phyloP scores from a whole-genome alignment of 2,329 filamentous ascomycete genomes.

The Scedosporium dehoogii region DNA sequence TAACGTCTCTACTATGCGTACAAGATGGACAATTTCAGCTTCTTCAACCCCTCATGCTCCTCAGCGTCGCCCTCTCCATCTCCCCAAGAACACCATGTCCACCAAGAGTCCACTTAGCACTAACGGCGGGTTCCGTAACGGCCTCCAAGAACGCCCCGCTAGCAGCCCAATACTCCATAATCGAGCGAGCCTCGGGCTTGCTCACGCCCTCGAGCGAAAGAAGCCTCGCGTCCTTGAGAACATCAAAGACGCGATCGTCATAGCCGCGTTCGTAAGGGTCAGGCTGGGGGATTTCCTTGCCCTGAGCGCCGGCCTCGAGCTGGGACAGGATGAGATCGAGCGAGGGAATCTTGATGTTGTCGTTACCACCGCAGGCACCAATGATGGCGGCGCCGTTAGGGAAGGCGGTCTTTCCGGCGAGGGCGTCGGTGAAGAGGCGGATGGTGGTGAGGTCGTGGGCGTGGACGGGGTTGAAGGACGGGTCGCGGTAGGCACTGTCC shows the following conservation, averaged over 20 bases:
- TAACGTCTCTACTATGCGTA: not conserved
- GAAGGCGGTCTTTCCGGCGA: constrained; percentile 48
- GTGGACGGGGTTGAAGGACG: constrained; percentile 67
- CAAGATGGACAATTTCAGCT: not conserved
- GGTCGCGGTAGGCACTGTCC: constrained; percentile 62
- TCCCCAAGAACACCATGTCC: constrained; percentile 78
- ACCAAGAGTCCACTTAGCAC: constrained; percentile 74
- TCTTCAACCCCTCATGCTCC: constrained; percentile 35
- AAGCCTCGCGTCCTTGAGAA: constrained; percentile 38
- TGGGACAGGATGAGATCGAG: constrained; percentile 59
- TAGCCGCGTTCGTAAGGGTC: constrained; percentile 48
- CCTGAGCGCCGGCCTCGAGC: constrained; percentile 33
- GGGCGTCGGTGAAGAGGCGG: constrained; percentile 61
- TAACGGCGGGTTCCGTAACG: constrained; percentile 61
- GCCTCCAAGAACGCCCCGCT: constrained; percentile 67
- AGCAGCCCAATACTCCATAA: constrained; percentile 90
- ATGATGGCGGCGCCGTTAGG: constrained; percentile 72
- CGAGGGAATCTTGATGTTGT: constrained; percentile 52
- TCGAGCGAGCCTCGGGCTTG: constrained; percentile 62
- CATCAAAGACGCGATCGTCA: constrained; percentile 45
- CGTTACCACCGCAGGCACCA: constrained; percentile 64
- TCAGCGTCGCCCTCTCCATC: constrained; percentile 59
- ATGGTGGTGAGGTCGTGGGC: constrained; percentile 74
- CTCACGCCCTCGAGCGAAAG: constrained; percentile 57
- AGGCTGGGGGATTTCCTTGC: constrained; percentile 25